These are phyloP conservation scores for Galerina sulciceps DNA, from an alignment of 768 basidiomycete species.

Conservation along the genomic window DNA sequence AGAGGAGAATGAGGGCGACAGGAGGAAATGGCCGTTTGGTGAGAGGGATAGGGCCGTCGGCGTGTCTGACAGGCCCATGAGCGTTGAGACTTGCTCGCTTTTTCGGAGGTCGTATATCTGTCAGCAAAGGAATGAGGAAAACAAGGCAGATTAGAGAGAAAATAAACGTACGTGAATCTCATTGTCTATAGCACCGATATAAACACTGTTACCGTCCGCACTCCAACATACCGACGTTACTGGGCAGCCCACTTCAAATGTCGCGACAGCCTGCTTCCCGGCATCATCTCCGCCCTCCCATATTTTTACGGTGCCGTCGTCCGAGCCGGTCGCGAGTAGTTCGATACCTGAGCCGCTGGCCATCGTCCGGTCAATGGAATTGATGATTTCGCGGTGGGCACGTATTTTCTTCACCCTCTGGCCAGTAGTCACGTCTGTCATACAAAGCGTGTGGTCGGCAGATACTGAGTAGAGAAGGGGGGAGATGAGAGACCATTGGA, in stretches of 20 bases:
- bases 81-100: conserved; percentile 75
- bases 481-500: conserved; percentile 85
- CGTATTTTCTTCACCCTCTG: conserved; percentile 80
- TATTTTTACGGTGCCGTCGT: conserved; percentile 89
- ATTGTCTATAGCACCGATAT: conserved; percentile 93
- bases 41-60: conserved; percentile 93
- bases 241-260: conserved; percentile 86
- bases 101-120: conserved; percentile 93
- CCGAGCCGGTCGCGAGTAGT: conserved; percentile 84
- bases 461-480: conserved; percentile 80
- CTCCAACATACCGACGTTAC: conserved; percentile 94
- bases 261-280: conserved; percentile 72
- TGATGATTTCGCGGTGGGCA: conserved; percentile 92
- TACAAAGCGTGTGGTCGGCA: conserved; percentile 83
- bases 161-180: conserved; percentile 82
- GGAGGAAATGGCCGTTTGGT: conserved; percentile 84
- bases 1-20: conserved; percentile 91
- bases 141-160: neutral
- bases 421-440: conserved; percentile 84
- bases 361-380: conserved; percentile 84
- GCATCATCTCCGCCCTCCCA: conserved; percentile 90
- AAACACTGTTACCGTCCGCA: conserved; percentile 86
- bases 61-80: conserved; percentile 89
- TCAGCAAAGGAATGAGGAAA: conserved; percentile 5
- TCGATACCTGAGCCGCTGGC: conserved; percentile 85